Base-by-base conservation (phyloP, 2,329 filamentous ascomycete species). In the Exophiala phaeomuriformis region DNA sequence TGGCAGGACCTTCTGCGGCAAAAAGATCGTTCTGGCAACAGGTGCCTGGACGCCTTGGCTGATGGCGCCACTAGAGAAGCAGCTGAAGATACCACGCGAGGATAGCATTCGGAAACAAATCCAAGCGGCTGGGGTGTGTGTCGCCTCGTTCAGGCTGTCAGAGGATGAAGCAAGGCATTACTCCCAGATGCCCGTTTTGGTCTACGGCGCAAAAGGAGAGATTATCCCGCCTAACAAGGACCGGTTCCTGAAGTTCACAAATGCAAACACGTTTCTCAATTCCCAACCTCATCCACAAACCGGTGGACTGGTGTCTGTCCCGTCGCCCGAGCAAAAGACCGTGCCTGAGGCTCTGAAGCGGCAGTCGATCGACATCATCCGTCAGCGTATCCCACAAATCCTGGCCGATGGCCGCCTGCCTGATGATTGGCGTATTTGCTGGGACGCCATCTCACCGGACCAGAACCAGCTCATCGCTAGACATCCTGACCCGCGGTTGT, bases 401-500 rank as follows among this genome's bases (percentile, higher is more conserved):
- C 63, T 73, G 52, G 64, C 65, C 1, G 47, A 58, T 8, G 57
- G 54, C 10, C 69, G 68, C 51, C 51, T 61, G 1, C 68, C 71
- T 0, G 68, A 71, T 31, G 70, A 72, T 51, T 76, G 71, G 68
- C 70, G 75, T 4, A 64, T 77, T 1, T 77, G 74, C 66, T 83
- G 80, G 77, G 82, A 85, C 62, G 76, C 77, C 33, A 76, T 81
- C 36, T 82, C 80, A 2, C 79, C 80, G 0, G 79, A 76, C 5
- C 80, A 84, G 65, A 80, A 84, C 63, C 82, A 81, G 61, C 70
- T 85, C 49, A 77, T 85, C 61, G 75, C 75, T 5, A 65, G 58
- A 31, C 74, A 78, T 63, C 75, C 79, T 6, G 57, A 55, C 43
- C 66, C 72, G 4, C 67, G 72, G 6, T 60, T 77, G 63, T 64